Evolutionary conservation across 2,329 filamentous ascomycete genomes (phyloP).

Genomic region (Hymenoscyphus fructigenus): DNA sequence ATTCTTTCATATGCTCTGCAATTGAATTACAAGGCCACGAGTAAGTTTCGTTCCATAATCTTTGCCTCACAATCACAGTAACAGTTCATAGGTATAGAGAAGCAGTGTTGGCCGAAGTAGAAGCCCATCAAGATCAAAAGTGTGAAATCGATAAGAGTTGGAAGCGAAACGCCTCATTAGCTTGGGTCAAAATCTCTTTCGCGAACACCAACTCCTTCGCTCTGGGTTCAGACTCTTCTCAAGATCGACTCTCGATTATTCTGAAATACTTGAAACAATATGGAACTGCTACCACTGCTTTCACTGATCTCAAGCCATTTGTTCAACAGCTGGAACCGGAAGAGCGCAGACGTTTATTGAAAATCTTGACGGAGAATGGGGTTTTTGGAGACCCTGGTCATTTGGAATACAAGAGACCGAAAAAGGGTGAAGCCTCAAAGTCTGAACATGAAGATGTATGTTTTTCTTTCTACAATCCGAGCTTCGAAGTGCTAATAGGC

Average conservation of each 20-base stretch:
- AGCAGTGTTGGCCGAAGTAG: constrained; percentile 28
- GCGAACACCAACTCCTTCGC: constrained; percentile 16
- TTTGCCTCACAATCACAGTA: not conserved
- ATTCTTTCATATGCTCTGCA: constrained; percentile 32
- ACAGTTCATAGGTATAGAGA: constrained; percentile 19
- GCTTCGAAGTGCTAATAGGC: not conserved
- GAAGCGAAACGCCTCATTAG: constrained; percentile 37
- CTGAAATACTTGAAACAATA: constrained; percentile 33
- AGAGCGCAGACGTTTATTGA: constrained; percentile 24
- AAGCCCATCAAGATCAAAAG: constrained; percentile 33
- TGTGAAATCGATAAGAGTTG: constrained; percentile 37
- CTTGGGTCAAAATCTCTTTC: constrained; percentile 30
- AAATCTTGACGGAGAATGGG: constrained; percentile 14
- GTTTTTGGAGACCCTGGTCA: constrained; percentile 12
- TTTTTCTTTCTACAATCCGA: not conserved
- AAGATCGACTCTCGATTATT: constrained; percentile 22
- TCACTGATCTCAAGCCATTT: constrained; percentile 33
- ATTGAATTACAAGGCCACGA: constrained; percentile 23
- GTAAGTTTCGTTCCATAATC: constrained; percentile 23
- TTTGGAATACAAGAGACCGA: not conserved
- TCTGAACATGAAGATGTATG: constrained; percentile 8
- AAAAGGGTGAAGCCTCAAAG: not conserved
- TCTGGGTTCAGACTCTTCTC: constrained; percentile 1
- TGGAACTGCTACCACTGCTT: constrained; percentile 34
- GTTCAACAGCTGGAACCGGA: constrained; percentile 25